A percentile compares a stretch with the other conserved stretches of the same genome.
These are phyloP conservation scores for Lineolata rhizophorae DNA, from an alignment of 495 filamentous ascomycete genomes.

Conservation along the genomic window DNA sequence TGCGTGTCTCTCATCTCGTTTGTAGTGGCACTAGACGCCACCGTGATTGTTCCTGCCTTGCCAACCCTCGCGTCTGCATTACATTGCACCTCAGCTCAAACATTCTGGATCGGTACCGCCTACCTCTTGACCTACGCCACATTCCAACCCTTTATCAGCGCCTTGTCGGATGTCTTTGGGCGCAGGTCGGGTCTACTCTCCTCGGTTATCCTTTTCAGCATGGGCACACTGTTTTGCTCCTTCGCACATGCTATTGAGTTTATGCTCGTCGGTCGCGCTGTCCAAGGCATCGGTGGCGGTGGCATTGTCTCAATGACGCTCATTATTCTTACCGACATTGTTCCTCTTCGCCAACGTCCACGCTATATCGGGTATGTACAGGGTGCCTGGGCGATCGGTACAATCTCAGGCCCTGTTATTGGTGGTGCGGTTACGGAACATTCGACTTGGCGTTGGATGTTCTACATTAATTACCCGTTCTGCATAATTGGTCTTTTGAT, in stretches of 20 bases:
- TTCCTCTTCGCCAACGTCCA: constrained; percentile 18
- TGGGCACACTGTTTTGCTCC: constrained; percentile 9
- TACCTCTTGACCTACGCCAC: constrained; percentile 39
- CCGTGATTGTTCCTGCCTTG: constrained; percentile 27
- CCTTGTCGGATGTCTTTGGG: constrained; percentile 27
- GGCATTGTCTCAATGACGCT: constrained; percentile 7
- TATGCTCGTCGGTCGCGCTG: constrained; percentile 8
- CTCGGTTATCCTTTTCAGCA: constrained; percentile 17
- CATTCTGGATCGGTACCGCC: constrained; percentile 32
- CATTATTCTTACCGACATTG: constrained; percentile 12
- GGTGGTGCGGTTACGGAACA: constrained; percentile 10
- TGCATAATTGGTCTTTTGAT: constrained; percentile 13
- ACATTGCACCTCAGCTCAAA: constrained; percentile 22
- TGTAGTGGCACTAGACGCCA: constrained; percentile 31
- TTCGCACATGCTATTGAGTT: constrained; percentile 4
- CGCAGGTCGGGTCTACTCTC: constrained; percentile 19
- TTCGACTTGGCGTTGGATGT: constrained; percentile 14
- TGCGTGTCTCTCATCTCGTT: constrained; percentile 11
- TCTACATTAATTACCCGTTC: constrained; percentile 22
- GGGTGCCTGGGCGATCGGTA: constrained; percentile 18
- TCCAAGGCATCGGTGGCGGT: constrained; percentile 15
- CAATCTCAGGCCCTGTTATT: constrained; percentile 10
- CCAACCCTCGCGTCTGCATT: constrained; percentile 22
- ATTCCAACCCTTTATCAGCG: constrained; percentile 29
- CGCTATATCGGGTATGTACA: constrained; percentile 16